A percentile compares a stretch with the other conserved stretches of the same genome.
phyloP scores from a whole-genome alignment of 192 early-diverging fungal species.

The Coemansia sp. region DNA sequence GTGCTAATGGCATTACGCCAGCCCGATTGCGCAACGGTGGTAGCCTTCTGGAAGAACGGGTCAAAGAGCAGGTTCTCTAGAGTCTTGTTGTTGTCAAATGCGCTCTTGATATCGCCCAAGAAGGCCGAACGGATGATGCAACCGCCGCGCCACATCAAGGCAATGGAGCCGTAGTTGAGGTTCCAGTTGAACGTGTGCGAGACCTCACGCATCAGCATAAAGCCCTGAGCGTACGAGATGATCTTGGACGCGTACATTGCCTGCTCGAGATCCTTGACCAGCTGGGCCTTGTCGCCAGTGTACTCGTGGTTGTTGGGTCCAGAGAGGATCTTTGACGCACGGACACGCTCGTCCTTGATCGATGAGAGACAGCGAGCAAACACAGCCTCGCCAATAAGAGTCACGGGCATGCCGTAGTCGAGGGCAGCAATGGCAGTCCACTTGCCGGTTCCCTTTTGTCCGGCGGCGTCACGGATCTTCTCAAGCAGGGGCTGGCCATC shows the following conservation, averaged over 20 bases:
- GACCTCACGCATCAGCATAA: slow-evolving; percentile 97
- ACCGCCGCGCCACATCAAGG: slow-evolving; percentile 99
- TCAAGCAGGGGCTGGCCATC: slow-evolving; percentile 87
- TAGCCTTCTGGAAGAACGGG: slow-evolving; percentile 94
- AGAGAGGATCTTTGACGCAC: slow-evolving; percentile 82
- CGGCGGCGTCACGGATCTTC: slow-evolving; percentile 96
- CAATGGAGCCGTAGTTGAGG: slow-evolving; percentile 97
- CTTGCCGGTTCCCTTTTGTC: slow-evolving; percentile 98
- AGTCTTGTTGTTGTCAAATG: slow-evolving; percentile 84
- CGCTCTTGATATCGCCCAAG: slow-evolving; percentile 96
- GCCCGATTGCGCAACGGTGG: slow-evolving; percentile 77
- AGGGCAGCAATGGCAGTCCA: slow-evolving; percentile 97
- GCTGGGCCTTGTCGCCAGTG: slow-evolving; percentile 85
- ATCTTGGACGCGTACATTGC: slow-evolving; percentile 98
- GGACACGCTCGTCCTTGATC: slow-evolving; percentile 94
- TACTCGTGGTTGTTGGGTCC: slow-evolving; percentile 72
- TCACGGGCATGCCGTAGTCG: slow-evolving; percentile 95
- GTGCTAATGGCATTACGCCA: slow-evolving; percentile 90
- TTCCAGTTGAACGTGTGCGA: slow-evolving; percentile 92
- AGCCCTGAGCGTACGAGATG: slow-evolving; percentile 98
- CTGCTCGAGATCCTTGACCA: slow-evolving; percentile 88
- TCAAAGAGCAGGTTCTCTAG: slow-evolving; percentile 94
- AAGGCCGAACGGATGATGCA: slow-evolving; percentile 98
- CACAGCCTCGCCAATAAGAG: slow-evolving; percentile 97
- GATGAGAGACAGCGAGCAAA: slow-evolving; percentile 96